Evolutionary conservation across 192 early-diverging fungal genomes (phyloP).

Genomic region (Coemansia sp.): DNA sequence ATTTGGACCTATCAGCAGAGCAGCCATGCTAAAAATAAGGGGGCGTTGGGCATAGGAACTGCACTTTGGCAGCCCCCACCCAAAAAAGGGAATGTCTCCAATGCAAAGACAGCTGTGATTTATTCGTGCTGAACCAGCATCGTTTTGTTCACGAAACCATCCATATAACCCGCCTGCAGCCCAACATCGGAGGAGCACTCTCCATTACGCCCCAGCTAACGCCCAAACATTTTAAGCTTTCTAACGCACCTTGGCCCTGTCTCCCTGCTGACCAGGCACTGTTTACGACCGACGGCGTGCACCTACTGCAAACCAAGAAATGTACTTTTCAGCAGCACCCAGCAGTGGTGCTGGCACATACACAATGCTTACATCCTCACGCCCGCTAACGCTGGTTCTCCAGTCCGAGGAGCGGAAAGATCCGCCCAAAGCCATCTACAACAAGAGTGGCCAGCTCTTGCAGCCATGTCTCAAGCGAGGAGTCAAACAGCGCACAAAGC

Average conservation of each 20-base stretch:
- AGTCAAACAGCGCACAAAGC: not conserved
- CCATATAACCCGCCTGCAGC: no score
- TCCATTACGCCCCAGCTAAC: no score
- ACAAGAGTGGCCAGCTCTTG: constrained; percentile 8
- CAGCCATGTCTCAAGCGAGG: constrained; percentile 26
- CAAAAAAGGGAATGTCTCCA: not conserved
- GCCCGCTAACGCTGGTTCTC: constrained; percentile 22
- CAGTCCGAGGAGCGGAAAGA: constrained; percentile 5
- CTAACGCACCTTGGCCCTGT: no score
- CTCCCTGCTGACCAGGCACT: no score
- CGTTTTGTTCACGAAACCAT: no score
- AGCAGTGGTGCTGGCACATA: constrained; percentile 8
- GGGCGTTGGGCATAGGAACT: no score
- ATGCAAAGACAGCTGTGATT: no score
- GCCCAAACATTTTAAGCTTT: no score
- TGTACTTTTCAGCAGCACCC: constrained; percentile 28
- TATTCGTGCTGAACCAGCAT: not conserved
- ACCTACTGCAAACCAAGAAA: not conserved
- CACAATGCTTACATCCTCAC: constrained; percentile 7
- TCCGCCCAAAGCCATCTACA: not conserved
- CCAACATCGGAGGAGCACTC: no score
- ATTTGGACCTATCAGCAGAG: not conserved
- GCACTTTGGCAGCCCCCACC: no score
- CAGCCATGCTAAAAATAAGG: no score
- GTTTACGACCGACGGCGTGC: no score